phyloP scores from a whole-genome alignment of 164 flowering plant genomes.

The Tinospora cordifolia region DNA sequence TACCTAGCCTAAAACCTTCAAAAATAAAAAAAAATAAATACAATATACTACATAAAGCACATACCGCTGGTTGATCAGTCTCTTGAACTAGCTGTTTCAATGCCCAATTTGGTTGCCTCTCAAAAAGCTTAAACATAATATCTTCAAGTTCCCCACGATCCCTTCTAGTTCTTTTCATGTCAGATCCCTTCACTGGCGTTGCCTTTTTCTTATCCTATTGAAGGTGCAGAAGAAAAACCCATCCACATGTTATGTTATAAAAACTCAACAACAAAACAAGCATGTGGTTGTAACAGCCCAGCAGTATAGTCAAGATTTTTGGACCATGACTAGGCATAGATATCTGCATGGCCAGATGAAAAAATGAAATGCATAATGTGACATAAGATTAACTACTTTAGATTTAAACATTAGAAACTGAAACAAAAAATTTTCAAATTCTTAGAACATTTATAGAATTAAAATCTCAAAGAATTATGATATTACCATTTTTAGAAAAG shows the following conservation, averaged over 20 bases:
- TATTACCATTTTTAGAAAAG: no score
- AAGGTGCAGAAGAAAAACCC: conserved; percentile 11
- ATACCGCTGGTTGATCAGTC: conserved; percentile 89
- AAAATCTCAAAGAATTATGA: no score
- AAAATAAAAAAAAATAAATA: background rate
- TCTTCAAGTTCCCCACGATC: conserved; percentile 79
- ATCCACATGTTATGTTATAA: background rate
- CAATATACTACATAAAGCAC: conserved; percentile 10
- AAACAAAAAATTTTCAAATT: no score
- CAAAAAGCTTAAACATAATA: conserved; percentile 87
- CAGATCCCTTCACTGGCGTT: conserved; percentile 43
- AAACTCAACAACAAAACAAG: background rate
- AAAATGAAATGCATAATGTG: no score
- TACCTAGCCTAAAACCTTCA: no score
- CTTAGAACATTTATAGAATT: no score
- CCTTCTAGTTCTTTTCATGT: conserved; percentile 73
- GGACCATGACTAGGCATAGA: no score
- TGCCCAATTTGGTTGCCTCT: conserved; percentile 81
- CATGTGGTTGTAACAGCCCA: background rate
- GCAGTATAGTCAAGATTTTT: no score
- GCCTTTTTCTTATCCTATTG: conserved; percentile 67
- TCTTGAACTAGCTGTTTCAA: conserved; percentile 60
- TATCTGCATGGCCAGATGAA: no score
- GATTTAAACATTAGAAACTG: no score
- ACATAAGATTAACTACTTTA: no score